Evolutionary conservation across 768 basidiomycete species (phyloP).

Genomic region (Pulveroboletus frians): DNA sequence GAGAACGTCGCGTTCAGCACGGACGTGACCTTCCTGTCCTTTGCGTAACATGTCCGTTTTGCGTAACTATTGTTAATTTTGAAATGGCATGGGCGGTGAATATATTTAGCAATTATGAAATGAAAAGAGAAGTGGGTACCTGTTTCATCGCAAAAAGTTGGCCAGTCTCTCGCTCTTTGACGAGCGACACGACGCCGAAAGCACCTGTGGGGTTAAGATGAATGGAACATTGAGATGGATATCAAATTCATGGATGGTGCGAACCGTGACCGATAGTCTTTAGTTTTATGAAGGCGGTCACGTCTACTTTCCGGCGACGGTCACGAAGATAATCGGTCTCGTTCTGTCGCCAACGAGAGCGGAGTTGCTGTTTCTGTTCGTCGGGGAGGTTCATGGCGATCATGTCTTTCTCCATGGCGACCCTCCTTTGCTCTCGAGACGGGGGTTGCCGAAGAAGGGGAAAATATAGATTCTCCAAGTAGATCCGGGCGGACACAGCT

Average conservation of each 20-base stretch:
- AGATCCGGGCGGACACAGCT: slow-evolving; percentile 87
- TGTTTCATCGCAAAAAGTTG: slow-evolving; percentile 95
- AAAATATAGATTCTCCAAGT: slow-evolving; percentile 90
- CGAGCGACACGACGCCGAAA: slow-evolving; percentile 93
- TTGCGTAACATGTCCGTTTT: slow-evolving; percentile 93
- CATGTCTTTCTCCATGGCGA: slow-evolving; percentile 89
- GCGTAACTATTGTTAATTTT: slow-evolving; percentile 50
- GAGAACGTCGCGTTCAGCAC: slow-evolving; percentile 90
- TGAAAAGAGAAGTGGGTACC: slow-evolving; percentile 41
- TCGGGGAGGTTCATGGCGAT: slow-evolving; percentile 63
- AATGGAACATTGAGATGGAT: slow-evolving; percentile 16
- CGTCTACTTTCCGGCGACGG: slow-evolving; percentile 74
- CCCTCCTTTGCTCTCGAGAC: slow-evolving; percentile 77
- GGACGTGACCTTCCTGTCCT: slow-evolving; percentile 95
- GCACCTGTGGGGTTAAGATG: slow-evolving; percentile 56
- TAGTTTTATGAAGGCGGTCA: slow-evolving; percentile 79
- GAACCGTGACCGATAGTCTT: slow-evolving; percentile 93
- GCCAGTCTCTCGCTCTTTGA: slow-evolving; percentile 73
- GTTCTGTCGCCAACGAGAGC: slow-evolving; percentile 76
- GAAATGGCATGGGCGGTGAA: slow-evolving; percentile 24
- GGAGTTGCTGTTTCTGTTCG: slow-evolving; percentile 62
- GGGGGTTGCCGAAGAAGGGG: slow-evolving; percentile 79
- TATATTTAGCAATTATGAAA: slow-evolving; percentile 24
- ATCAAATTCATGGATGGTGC: slow-evolving; percentile 26
- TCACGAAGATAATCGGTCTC: slow-evolving; percentile 90